Evolutionary conservation across 352 stramenopile species (phyloP).

Genomic region (Globisporangium ultimum): DNA sequence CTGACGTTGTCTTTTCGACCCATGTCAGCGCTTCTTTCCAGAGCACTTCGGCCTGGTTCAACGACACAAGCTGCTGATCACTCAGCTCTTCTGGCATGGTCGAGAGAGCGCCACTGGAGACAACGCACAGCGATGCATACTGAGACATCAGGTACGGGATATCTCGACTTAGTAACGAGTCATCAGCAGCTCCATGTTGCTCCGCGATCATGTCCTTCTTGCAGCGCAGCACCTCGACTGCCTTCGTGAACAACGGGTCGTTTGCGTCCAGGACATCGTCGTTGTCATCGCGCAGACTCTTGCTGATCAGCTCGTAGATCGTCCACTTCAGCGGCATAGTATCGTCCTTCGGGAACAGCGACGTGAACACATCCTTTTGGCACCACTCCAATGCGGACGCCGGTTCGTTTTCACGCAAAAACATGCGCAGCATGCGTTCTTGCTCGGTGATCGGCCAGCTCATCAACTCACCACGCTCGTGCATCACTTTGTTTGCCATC

Average conservation of each 20-base stretch:
- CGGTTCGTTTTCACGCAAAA: conserved; percentile 54
- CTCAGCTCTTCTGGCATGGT: conserved; percentile 24
- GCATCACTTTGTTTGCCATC: conserved; percentile 49
- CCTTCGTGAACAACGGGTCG: conserved; percentile 58
- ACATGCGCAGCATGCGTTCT: conserved; percentile 60
- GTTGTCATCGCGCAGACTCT: conserved; percentile 36
- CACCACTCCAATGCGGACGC: conserved; percentile 44
- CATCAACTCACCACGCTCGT: conserved; percentile 69
- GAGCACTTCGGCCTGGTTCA: conserved; percentile 64
- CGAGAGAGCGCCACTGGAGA: conserved; percentile 35
- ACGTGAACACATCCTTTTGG: conserved; percentile 50
- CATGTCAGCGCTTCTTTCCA: conserved; percentile 66
- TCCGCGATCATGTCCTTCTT: conserved; percentile 56
- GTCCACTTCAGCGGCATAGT: conserved; percentile 66
- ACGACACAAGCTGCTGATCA: conserved; percentile 37
- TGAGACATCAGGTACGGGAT: conserved; percentile 72
- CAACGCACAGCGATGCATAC: conserved; percentile 59
- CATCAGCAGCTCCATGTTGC: conserved; percentile 27
- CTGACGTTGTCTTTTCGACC: conserved; percentile 46
- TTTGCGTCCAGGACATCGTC: conserved; percentile 35
- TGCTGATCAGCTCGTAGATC: conserved; percentile 66
- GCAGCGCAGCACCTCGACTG: conserved; percentile 49
- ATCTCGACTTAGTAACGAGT: conserved; percentile 54
- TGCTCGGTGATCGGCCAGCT: conserved; percentile 66
- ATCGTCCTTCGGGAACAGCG: conserved; percentile 53